These are phyloP conservation scores for Elsinoe necatrix DNA, from an alignment of 2,329 filamentous ascomycete genomes.

Conservation along the genomic window DNA sequence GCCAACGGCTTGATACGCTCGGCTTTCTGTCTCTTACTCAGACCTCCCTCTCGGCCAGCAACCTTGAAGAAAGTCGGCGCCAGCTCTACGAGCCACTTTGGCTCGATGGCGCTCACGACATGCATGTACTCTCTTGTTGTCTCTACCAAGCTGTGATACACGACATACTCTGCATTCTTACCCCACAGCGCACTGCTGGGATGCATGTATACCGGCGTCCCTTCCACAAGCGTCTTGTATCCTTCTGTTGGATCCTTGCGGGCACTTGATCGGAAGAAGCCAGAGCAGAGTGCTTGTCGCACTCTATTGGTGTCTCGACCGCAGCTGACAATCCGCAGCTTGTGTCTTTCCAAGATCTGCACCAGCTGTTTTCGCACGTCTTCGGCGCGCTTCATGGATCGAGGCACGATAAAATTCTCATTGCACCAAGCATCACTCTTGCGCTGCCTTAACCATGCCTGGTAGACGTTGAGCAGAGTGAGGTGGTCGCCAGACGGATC, in stretches of 20 bases:
- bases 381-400: slow-evolving; percentile 78
- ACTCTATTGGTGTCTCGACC: slow-evolving; percentile 81
- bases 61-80: slow-evolving; percentile 99
- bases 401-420: slow-evolving; percentile 94
- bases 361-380: slow-evolving; percentile 89
- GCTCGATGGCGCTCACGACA: slow-evolving; percentile 83
- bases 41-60: slow-evolving; percentile 64
- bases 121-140: slow-evolving; percentile 99
- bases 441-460: slow-evolving; percentile 82
- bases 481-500: slow-evolving; percentile 91
- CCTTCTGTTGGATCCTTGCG: slow-evolving; percentile 94
- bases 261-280: slow-evolving; percentile 92
- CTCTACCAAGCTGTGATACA: slow-evolving; percentile 83
- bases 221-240: slow-evolving; percentile 94
- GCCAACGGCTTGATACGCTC: slow-evolving; percentile 93
- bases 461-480: slow-evolving; percentile 92
- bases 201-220: slow-evolving; percentile 90
- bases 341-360: slow-evolving; percentile 89
- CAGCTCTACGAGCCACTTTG: slow-evolving; percentile 86
- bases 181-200: slow-evolving; percentile 87
- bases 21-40: slow-evolving; percentile 87
- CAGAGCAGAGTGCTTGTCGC: slow-evolving; percentile 77
- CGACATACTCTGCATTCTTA: slow-evolving; percentile 91
- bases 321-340: slow-evolving; percentile 72
- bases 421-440: slow-evolving; percentile 88